phyloP scores from a whole-genome alignment of 1,139 yeast species.

The Suhomyces ambrosiae region DNA sequence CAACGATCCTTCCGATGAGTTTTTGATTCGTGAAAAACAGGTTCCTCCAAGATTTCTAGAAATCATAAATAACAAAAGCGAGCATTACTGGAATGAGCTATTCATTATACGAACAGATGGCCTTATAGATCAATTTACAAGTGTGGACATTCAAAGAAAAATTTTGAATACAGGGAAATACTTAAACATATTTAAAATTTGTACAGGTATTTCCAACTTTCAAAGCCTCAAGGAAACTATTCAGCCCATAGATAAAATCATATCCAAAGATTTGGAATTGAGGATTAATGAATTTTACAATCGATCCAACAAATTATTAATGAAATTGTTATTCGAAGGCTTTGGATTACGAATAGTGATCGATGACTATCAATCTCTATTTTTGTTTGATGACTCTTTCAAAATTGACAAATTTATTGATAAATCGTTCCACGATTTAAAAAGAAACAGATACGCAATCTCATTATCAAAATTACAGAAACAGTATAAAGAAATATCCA shows the following conservation, averaged over 20 bases:
- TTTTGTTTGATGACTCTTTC: conserved; percentile 49
- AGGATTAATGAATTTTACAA: conserved; percentile 64
- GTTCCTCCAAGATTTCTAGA: conserved; percentile 34
- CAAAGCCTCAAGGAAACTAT: conserved; percentile 32
- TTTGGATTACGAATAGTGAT: conserved; percentile 55
- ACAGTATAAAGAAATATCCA: conserved; percentile 23
- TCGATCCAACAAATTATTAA: conserved; percentile 66
- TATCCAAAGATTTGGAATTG: conserved; percentile 59
- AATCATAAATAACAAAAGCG: conserved; percentile 54
- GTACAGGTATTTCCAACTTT: conserved; percentile 48
- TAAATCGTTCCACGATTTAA: conserved; percentile 36
- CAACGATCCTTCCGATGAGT: conserved; percentile 82
- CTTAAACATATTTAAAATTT: conserved; percentile 68
- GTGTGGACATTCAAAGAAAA: conserved; percentile 59
- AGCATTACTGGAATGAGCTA: conserved; percentile 85
- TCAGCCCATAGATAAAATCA: conserved; percentile 43
- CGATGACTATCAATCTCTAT: conserved; percentile 52
- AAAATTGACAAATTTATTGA: conserved; percentile 51
- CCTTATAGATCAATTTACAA: conserved; percentile 63
- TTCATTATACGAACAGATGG: conserved; percentile 78
- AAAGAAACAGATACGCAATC: conserved; percentile 33
- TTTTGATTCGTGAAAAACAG: conserved; percentile 58
- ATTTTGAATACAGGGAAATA: conserved; percentile 84
- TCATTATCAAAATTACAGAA: conserved; percentile 34
- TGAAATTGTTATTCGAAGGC: conserved; percentile 62